phyloP scores from a whole-genome alignment of 2,329 filamentous ascomycete species.

The Stagonosporopsis rhizophila region DNA sequence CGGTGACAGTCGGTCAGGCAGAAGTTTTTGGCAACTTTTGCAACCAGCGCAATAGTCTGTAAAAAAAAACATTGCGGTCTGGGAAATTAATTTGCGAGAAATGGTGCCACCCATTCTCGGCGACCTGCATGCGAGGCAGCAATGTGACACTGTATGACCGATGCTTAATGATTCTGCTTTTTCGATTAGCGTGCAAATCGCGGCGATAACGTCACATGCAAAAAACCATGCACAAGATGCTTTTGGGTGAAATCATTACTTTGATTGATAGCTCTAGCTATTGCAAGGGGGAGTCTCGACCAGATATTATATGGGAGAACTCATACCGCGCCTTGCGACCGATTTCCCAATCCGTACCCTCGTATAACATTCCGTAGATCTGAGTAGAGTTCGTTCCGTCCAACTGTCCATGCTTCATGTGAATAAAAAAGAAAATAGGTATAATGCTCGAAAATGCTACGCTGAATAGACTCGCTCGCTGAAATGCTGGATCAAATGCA shows the following conservation, averaged over 20 bases:
- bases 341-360: slow-evolving; percentile 13
- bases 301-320: slow-evolving; percentile 30
- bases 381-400: slow-evolving; percentile 19
- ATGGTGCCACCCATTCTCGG: slow-evolving; percentile 1
- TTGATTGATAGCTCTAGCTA: slow-evolving; percentile 35
- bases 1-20: slow-evolving; percentile 20
- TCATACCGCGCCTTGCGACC: slow-evolving; percentile 26
- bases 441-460: slow-evolving; percentile 42
- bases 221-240: slow-evolving; percentile 8
- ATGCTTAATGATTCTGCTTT: slow-evolving; percentile 19
- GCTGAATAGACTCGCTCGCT: slow-evolving; percentile 48
- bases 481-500: slow-evolving; percentile 43
- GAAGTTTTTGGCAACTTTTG: slow-evolving; percentile 9
- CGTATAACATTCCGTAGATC: slow-evolving; percentile 14
- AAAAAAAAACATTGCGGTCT: slow-evolving; percentile 1
- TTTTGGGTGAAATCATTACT: slow-evolving; percentile 26
- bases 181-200: slow-evolving; percentile 25
- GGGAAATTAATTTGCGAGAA: not conserved
- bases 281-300: slow-evolving; percentile 35
- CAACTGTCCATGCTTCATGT: slow-evolving; percentile 10
- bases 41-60: slow-evolving; percentile 8
- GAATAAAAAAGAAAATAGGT: slow-evolving; percentile 33
- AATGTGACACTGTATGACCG: slow-evolving; percentile 13
- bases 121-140: slow-evolving; percentile 11
- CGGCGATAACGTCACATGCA: slow-evolving; percentile 31